phyloP scores from a whole-genome alignment of 1,139 yeast species.

The Yamadazyma songkhlaensis region DNA sequence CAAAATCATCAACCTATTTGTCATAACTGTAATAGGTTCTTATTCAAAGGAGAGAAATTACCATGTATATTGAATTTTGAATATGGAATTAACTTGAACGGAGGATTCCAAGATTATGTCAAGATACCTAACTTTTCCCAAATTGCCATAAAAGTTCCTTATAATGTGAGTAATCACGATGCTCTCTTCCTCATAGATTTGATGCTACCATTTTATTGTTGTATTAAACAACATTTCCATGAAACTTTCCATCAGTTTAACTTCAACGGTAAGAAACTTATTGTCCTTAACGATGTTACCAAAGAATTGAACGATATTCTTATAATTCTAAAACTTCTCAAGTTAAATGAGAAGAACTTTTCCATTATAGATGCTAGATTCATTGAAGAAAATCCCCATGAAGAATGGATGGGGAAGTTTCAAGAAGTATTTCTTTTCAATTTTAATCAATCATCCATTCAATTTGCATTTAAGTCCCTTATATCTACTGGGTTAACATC shows the following conservation, averaged over 20 bases:
- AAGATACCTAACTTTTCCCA: slow-evolving; percentile 25
- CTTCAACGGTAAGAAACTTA: slow-evolving; percentile 19
- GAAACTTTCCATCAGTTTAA: slow-evolving; percentile 5
- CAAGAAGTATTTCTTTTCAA: slow-evolving; percentile 21
- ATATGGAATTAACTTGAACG: slow-evolving; percentile 38
- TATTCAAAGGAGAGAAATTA: background rate
- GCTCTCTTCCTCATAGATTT: slow-evolving; percentile 33
- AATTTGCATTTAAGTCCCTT: slow-evolving; percentile 21
- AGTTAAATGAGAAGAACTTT: slow-evolving; percentile 25
- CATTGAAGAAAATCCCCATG: slow-evolving; percentile 12
- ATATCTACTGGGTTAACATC: slow-evolving; percentile 30
- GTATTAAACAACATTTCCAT: slow-evolving; percentile 17
- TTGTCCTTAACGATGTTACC: slow-evolving; percentile 26
- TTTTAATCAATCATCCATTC: slow-evolving; percentile 17
- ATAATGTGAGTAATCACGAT: slow-evolving; percentile 35
- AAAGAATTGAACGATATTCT: slow-evolving; percentile 38
- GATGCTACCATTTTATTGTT: slow-evolving; percentile 35
- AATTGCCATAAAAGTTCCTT: slow-evolving; percentile 28
- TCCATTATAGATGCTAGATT: slow-evolving; percentile 25
- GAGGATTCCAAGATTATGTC: slow-evolving; percentile 40
- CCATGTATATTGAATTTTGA: slow-evolving; percentile 24
- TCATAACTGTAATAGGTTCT: slow-evolving; percentile 19
- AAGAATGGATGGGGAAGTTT: slow-evolving; percentile 17
- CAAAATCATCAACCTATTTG: slow-evolving; percentile 22
- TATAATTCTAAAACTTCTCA: slow-evolving; percentile 29